Base-by-base conservation (phyloP, 805 yeast genomes). In the Wickerhamomyces canadensis region DNA sequence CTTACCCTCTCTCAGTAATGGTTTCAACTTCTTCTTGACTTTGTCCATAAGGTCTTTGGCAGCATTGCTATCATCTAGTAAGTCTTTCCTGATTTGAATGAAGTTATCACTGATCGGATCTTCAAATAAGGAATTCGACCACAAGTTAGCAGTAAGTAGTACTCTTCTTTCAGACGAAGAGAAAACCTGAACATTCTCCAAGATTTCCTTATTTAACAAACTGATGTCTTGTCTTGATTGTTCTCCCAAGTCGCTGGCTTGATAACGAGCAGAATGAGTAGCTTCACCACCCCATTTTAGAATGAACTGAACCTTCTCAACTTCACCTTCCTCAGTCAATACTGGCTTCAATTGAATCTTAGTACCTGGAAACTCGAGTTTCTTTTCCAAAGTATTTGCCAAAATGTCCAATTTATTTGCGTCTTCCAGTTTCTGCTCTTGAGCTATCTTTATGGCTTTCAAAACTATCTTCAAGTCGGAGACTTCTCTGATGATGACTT, bases 241-340 rank as follows among this genome's bases (percentile, higher is more conserved):
- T 56, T 91, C 98, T 36, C 98, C 99, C 15, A 93, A 76, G 60
- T 93, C 99, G 21, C 81, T 74, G 1, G 96, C 95, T 64, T 93
- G 99, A 58, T 87, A 84, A 45, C 81, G 76, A 2, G 98, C 97
- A 10, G 97, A 88, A 60, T 93, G 99, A 2, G 99, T 93, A 6
- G 98, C 97, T 61, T 93, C 99, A 45, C 99, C 99, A 51, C 98
- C 98, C 98, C 98, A 93, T 59, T 93, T 93, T 51, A 93, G 68
- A 44, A 93, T 94, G 45, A 93, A 80, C 61, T 93, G 98, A 18
- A 91, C 97, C 57, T 93, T 93, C 47, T 91, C 97, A 16, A 93
- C 93, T 24, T 80, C 78, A 26, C 74, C 80, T 27, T 75, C 79
- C 12, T 68, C 64, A 50, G 74, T 72, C 38, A 89, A 55, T 4